Base-by-base conservation (phyloP, 2,329 filamentous ascomycete species). In the Colletotrichum abscissum region DNA sequence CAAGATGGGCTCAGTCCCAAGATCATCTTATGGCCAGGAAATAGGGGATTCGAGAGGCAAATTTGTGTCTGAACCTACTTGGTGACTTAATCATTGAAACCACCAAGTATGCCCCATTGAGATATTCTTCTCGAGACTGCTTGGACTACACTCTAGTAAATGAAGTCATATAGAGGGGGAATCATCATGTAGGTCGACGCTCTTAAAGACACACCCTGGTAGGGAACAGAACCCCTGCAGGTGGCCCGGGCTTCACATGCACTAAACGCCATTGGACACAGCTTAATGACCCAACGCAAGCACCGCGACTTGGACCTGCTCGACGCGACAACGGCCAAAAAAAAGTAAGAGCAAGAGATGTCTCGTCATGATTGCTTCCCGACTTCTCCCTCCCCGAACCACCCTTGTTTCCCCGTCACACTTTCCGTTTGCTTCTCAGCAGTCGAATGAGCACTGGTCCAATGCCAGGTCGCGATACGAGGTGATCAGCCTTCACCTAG, bases 211-310 rank as follows among this genome's bases (percentile, higher is more conserved):
- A 49, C 42, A 2, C 19, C 42, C 19, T 49, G 42, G 42, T 9
- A n/a, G 42, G 42, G 3, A 9, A 4, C 42, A 19, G 19, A 49
- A n/a, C 22, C 59, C 42, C 59, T 33, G 26, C 8, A 26, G 49
- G 14, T 63, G 16, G 28, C 26, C 19, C 57, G 42, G 42, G 42
- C 14, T 42, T 78, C n/a, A 58, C 57, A 22, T 69, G 66, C 46
- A n/a, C 38, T 52, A 38, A 28, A 35, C 22, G 28, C 54, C 11
- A 64, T 64, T 64, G 62, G 62, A 38, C 49, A 64, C 46, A 24
- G 33, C 22, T 28, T 64, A 35, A 38, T 26, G 12, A 55, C 49
- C 62, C 42, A 35, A 62, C 58, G 35, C 35, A 38, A 55, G 49
- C 28, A 55, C 28, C 30, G 22, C 33, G 30, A 63, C 28, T 33